Conservation (phyloP, 371 early-diverging fungal species). For the Mucor lusitanicus region DNA sequence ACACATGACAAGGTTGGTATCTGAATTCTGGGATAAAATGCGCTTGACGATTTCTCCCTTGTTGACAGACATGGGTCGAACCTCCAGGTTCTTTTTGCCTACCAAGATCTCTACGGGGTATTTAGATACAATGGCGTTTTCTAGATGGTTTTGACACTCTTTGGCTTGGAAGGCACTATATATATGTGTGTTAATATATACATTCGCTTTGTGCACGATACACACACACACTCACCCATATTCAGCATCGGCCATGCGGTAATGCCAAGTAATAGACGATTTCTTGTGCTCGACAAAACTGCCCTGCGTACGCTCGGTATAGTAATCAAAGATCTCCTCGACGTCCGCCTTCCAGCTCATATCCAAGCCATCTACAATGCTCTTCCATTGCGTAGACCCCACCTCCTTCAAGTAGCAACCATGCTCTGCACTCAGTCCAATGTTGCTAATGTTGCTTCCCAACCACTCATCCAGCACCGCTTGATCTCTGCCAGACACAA, state of each 20-base stretch:
- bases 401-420: conserved; percentile 93
- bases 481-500: conserved; percentile 92
- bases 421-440: conserved; percentile 94
- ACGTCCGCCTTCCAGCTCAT: conserved; percentile 90
- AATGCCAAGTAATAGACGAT: conserved; percentile 89
- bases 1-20: conserved; percentile 89
- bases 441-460: conserved; percentile 55
- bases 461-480: conserved; percentile 87
- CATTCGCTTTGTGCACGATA: too few relatives aligned
- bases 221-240: conserved; percentile 50
- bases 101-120: conserved; percentile 90
- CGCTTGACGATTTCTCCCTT: conserved; percentile 95
- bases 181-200: too few relatives aligned
- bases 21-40: conserved; percentile 56
- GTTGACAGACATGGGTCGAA: conserved; percentile 78
- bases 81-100: conserved; percentile 98
- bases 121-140: conserved; percentile 81
- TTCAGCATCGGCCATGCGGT: conserved; percentile 85
- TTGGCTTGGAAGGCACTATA: conserved; percentile 71
- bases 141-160: conserved; percentile 90
- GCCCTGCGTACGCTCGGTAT: conserved; percentile 90
- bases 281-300: conserved; percentile 84
- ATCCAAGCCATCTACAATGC: conserved; percentile 82
- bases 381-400: conserved; percentile 69
- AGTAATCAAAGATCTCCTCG: conserved; percentile 85